Percentiles rank a stretch among this genome's conserved stretches.
Evolutionary conservation across 352 stramenopile genomes (phyloP).

Genomic region (Globisporangium acanthophoron): DNA sequence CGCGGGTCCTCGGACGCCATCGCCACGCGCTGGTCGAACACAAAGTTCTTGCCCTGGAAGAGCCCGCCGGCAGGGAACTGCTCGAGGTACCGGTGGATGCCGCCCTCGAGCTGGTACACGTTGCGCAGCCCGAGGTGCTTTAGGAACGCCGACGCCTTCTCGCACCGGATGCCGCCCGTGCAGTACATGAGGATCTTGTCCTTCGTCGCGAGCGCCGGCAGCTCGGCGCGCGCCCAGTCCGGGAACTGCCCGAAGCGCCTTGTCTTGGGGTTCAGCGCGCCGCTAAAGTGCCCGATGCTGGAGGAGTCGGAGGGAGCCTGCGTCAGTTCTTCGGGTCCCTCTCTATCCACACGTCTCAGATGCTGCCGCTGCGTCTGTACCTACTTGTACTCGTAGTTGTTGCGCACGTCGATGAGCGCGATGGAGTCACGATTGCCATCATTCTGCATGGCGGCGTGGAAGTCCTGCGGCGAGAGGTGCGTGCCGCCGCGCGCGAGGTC

Average conservation of each 20-base stretch:
- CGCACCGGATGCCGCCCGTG: conserved; percentile 78
- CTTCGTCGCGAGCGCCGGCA: conserved; percentile 55
- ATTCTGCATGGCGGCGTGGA: conserved; percentile 29
- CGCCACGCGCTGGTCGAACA: conserved; percentile 79
- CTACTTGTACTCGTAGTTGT: conserved; percentile 78
- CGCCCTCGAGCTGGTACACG: conserved; percentile 76
- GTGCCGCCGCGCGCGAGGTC: conserved; percentile 33
- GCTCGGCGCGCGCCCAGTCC: conserved; percentile 46
- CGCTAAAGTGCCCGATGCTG: conserved; percentile 67
- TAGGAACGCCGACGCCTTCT: conserved; percentile 80
- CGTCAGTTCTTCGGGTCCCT: neutral
- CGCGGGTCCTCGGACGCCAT: conserved; percentile 47
- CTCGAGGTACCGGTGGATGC: conserved; percentile 84
- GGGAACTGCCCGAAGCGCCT: conserved; percentile 79
- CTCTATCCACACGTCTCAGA: neutral
- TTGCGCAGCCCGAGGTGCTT: conserved; percentile 58
- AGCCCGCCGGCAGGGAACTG: conserved; percentile 60
- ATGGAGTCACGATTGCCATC: conserved; percentile 14
- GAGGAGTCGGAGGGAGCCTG: neutral
- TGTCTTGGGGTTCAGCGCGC: conserved; percentile 75
- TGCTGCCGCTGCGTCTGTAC: neutral
- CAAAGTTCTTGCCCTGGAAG: conserved; percentile 85
- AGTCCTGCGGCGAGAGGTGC: conserved; percentile 61
- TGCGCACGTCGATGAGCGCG: conserved; percentile 70
- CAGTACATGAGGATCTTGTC: conserved; percentile 86